Base-by-base conservation (phyloP, 2,329 filamentous ascomycete genomes). In the Epichloe elymi region DNA sequence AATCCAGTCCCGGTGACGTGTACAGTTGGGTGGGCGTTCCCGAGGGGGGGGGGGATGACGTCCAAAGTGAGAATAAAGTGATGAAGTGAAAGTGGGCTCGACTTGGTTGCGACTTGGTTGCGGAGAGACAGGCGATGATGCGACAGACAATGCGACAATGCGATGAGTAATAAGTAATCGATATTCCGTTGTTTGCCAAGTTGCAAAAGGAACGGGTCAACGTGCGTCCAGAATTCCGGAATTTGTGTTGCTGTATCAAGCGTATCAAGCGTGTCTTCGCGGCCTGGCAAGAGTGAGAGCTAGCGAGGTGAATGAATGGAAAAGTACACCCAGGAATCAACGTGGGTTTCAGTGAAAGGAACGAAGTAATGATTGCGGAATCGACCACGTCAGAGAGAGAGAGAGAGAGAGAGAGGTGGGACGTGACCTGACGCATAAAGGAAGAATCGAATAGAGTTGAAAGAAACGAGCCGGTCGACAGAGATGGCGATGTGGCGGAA, bases 191-290 rank as follows among this genome's bases (percentile, higher is more conserved):
- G 41, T 30, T 42, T 50, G 33, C 46, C 52, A 49, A 49, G 39
- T 46, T 53, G 50, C 7, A 55, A 53, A 60, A 57, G 51, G 54
- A 64, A 62, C 58, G 61, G 61, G 49, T 62, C 61, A 61, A 64
- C 57, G 60, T 64, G 41, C 35, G 40, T 44, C 41, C 35, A 46
- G 23, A 41, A 43, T 26, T 33, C 30, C 4, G 19, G 5, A 20
- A 19, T 49, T 49, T 26, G 14, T 41, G n/a, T 41, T 35, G 20
- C 36, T 23, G 42, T 38, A n/a, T 46, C 33, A 5, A 30, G 41
- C 17, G 41, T 49, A 23, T 38, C 23, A 26, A 26, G 23, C 23
- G 41, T 49, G 14, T 38, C 14, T 19, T 41, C 11, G 17, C 39
- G 5, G n/a, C 12, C n/a, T 6, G n/a, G 26, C 26, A 26, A 17